Base-by-base conservation (phyloP, 2,329 filamentous ascomycete genomes). In the Neoscytalidium dimidiatum region DNA sequence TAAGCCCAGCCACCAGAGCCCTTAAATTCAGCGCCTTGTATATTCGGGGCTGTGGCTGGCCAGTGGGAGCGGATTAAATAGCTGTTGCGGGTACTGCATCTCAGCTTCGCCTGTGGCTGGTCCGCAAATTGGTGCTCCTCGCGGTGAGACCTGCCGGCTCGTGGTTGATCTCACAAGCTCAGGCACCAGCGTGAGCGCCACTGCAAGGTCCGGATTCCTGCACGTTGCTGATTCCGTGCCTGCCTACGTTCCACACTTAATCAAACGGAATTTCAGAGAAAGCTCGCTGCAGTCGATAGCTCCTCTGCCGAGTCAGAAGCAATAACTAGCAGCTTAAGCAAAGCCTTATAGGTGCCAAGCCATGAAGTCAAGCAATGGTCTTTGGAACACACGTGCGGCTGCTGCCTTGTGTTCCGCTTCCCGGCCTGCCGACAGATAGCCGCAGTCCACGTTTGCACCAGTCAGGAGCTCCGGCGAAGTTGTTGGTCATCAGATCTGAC, bases 111-210 rank as follows among this genome's bases (percentile, higher is more conserved):
- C 23, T 35, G 56, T 60, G 56, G 56, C 56, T 60, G 35, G 7
- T 41, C 29, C 35, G 33, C 9, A 33, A n/a, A 9, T n/a, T n/a
- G n/a, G n/a, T n/a, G n/a, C 21, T 48, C 13, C n/a, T 28, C 23
- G 21, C n/a, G 26, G 56, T 60, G 56, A 60, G 56, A 60, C 56
- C 56, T 31, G 4, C 23, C 41, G n/a, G 23, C 38, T 43, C 56
- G 41, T 60, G 56, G 26, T 44, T 33, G 26, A 60, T 44, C 23
- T 17, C 56, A 60, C 38, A 46, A 28, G 26, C 11, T 31, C 56
- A 60, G 56, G 41, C 41, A 33, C 56, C 56, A 19, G 7, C 23
- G 23, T 35, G 33, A 46, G 19, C 56, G 41, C 53, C 53, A 58
- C 52, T 46, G 56, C 38, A 33, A 46, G 56, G 17, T 33, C 33